Conservation (phyloP, 202 grass and related monocot genomes). For the Brachypodium distachyon region DNA sequence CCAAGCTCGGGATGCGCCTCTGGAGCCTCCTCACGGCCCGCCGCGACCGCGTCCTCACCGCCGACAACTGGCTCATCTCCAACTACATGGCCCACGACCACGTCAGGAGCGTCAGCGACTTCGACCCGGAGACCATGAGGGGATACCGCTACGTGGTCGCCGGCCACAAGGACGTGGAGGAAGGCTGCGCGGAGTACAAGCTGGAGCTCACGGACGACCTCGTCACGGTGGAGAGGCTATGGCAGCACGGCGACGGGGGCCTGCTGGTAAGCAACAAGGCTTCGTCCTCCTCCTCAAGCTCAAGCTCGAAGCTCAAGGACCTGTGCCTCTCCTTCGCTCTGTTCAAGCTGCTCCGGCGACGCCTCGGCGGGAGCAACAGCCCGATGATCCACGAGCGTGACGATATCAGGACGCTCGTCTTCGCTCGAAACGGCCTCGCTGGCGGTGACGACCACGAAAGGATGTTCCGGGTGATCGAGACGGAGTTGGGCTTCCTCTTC, state of each 20-base stretch:
- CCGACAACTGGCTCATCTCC: not conserved
- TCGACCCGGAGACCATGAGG: too few relatives aligned
- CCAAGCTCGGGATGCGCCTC: not conserved
- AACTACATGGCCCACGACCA: not conserved
- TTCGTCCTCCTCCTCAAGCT: too few relatives aligned
- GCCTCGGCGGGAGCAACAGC: not conserved
- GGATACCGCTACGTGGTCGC: too few relatives aligned
- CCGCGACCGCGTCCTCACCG: not conserved
- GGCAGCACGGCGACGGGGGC: too few relatives aligned
- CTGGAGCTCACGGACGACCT: too few relatives aligned
- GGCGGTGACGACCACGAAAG: too few relatives aligned
- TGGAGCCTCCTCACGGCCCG: not conserved
- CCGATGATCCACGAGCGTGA: not conserved
- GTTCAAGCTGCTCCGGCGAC: constrained; percentile 28
- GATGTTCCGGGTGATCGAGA: constrained; percentile 6
- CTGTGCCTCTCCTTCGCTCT: constrained; percentile 35
- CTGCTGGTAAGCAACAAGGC: too few relatives aligned
- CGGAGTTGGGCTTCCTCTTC: constrained; percentile 8
- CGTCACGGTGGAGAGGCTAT: too few relatives aligned
- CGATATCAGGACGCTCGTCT: not conserved
- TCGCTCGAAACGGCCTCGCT: too few relatives aligned
- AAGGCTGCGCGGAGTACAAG: too few relatives aligned
- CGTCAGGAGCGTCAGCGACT: not conserved
- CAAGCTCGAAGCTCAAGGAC: not conserved
- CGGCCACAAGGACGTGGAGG: too few relatives aligned